These are phyloP conservation scores for Tulasnella sp. DNA, from an alignment of 768 basidiomycete genomes.

Conservation along the genomic window DNA sequence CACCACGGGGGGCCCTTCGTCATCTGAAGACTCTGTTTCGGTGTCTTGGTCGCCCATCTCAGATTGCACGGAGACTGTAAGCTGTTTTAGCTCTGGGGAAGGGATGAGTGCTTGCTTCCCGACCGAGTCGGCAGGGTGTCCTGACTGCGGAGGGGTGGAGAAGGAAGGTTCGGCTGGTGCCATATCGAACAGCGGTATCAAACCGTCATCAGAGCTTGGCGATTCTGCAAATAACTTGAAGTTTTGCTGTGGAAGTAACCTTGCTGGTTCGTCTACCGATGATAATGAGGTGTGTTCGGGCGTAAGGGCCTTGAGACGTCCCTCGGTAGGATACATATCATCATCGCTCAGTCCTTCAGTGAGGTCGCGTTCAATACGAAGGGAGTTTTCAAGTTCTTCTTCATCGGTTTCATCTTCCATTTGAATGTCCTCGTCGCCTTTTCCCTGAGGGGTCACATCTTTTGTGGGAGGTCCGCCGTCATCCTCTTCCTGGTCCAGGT, in stretches of 20 bases:
- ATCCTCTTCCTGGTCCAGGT: conserved; percentile 5
- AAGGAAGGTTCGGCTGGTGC: neutral
- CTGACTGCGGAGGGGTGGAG: neutral
- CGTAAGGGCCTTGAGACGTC: neutral
- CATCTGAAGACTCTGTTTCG: conserved; percentile 25
- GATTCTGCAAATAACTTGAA: conserved; percentile 6
- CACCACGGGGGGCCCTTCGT: conserved; percentile 52
- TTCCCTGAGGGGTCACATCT: neutral
- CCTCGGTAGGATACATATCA: neutral
- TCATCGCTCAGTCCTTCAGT: conserved; percentile 22
- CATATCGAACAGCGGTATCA: neutral
- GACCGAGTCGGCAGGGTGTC: neutral
- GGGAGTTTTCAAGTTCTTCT: conserved; percentile 3
- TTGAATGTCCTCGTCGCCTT: neutral
- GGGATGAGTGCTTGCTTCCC: neutral
- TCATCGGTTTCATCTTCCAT: neutral
- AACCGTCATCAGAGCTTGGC: neutral
- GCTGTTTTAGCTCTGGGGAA: neutral
- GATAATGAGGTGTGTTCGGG: neutral
- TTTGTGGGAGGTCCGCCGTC: neutral
- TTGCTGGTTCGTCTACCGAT: neutral
- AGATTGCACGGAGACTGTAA: neutral
- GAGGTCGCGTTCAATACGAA: conserved; percentile 19
- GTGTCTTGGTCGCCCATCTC: neutral
- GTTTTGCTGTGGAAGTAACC: neutral